Base-by-base conservation (phyloP, 139 green algal genomes). In the Pleodorina starrii region DNA sequence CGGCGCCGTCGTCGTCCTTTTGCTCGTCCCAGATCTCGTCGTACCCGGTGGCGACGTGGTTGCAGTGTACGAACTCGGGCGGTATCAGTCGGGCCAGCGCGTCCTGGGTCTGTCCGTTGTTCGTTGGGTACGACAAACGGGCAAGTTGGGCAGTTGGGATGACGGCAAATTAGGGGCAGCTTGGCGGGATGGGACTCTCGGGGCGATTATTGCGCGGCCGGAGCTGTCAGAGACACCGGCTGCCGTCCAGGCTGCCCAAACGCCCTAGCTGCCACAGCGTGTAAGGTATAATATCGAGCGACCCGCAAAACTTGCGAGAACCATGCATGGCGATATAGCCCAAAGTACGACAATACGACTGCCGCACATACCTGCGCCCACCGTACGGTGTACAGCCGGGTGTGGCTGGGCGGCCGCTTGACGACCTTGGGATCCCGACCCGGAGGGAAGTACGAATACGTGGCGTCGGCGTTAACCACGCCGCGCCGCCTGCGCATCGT, bases 361-460 rank as follows among this genome's bases (percentile, higher is more conserved):
- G n/a, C n/a, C n/a, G n/a, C n/a, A n/a, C 2, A 29, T 54, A 86
- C 86, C 86, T 90, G 57, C 7, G 73, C 90, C 90, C 90, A 93
- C 14, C 90, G 82, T 6, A 93, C 69, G 74, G 87, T 93, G 81
- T 72, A 59, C n/a, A 93, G 76, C 1, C 21, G 1, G 38, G 38
- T 36, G 40, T 50, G 51, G 6, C 27, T 16, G n/a, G 35, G 4
- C 3, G 23, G 19, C 10, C 32, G 51, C 1, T 69, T 40, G 17
- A 80, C 19, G 25, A 66, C 48, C 50, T 21, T 19, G 7, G 80
- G 80, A 57, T 75, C 80, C 16, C 21, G 4, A 1, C 59, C 40
- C 25, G 80, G 40, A 0, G 59, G 38, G 3, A 14, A 12, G 27
- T 57, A 46, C n/a, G 21, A n/a, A 19, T 38, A 43, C 38, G 38